A percentile compares a stretch with the other conserved stretches of the same genome.
These are phyloP conservation scores for Ascoidea rubescens DNA, from an alignment of 805 yeast species.

Conservation along the genomic window DNA sequence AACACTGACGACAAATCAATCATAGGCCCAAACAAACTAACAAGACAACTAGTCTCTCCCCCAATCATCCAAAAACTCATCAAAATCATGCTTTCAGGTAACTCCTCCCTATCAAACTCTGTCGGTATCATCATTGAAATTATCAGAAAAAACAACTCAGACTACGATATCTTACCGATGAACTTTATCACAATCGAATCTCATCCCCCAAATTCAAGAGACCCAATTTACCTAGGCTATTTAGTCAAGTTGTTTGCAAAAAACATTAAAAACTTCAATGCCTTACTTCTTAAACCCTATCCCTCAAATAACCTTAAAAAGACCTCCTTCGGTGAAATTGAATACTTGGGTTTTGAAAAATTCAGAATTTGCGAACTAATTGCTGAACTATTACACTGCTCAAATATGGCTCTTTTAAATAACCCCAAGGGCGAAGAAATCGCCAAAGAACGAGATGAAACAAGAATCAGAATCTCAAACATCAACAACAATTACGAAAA, in stretches of 20 bases:
- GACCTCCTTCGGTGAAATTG: conserved; percentile 32
- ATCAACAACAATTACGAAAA: conserved; percentile 16
- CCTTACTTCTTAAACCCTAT: conserved; percentile 20
- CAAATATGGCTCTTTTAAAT: conserved; percentile 89
- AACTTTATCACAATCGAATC: conserved; percentile 62
- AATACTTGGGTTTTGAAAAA: conserved; percentile 80
- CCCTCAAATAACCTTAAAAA: conserved; percentile 7
- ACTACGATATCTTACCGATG: conserved; percentile 84
- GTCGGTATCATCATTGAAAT: conserved; percentile 92
- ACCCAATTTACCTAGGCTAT: conserved; percentile 85
- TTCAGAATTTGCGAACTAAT: conserved; percentile 84
- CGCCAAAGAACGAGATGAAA: conserved; percentile 52
- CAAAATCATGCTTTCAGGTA: conserved; percentile 64
- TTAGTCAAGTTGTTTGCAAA: conserved; percentile 67
- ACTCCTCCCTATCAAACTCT: conserved; percentile 83
- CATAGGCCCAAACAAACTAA: conserved; percentile 90
- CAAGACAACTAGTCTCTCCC: conserved; percentile 78
- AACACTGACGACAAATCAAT: conserved; percentile 77
- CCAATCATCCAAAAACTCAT: conserved; percentile 54
- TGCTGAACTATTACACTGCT: conserved; percentile 91
- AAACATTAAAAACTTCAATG: conserved; percentile 47
- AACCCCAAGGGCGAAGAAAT: conserved; percentile 59
- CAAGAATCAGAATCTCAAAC: conserved; percentile 39
- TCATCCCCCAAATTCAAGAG: conserved; percentile 87
- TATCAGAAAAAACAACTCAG: conserved; percentile 90